phyloP scores from a whole-genome alignment of 1,284 basidiomycete genomes.

The Fomitopsis palustris region DNA sequence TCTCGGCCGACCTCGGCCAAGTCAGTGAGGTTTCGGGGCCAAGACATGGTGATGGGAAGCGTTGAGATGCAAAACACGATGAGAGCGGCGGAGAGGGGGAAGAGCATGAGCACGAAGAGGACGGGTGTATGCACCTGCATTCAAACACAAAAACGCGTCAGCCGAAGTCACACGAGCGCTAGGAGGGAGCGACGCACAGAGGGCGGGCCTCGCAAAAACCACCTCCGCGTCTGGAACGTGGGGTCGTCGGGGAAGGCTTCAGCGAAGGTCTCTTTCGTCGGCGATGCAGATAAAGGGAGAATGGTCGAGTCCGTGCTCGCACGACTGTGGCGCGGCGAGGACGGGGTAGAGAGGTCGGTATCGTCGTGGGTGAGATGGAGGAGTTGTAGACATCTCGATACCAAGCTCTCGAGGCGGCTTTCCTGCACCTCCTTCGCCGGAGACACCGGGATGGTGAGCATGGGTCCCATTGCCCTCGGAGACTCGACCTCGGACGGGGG shows the following conservation, averaged over 20 bases:
- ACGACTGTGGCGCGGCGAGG: conserved; percentile 41
- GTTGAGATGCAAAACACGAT: conserved; percentile 50
- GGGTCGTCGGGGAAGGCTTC: conserved; percentile 42
- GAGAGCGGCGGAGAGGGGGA: conserved; percentile 58
- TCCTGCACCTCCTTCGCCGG: conserved; percentile 1
- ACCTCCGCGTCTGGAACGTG: conserved; percentile 24
- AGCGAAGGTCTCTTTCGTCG: conserved; percentile 48
- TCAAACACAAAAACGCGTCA: conserved; percentile 12
- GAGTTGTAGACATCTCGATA: conserved; percentile 48
- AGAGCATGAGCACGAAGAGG: conserved; percentile 60
- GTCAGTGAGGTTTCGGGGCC: conserved; percentile 73
- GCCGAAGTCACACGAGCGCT: conserved; percentile 19
- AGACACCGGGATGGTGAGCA: conserved; percentile 15
- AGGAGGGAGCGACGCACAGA: conserved; percentile 39
- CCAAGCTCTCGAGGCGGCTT: conserved; percentile 31
- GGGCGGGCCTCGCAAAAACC: conserved; percentile 40
- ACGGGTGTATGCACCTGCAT: conserved; percentile 59
- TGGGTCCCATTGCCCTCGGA: conserved; percentile 14
- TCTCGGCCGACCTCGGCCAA: conserved; percentile 71
- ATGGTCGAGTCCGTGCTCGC: conserved; percentile 51
- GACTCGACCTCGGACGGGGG: conserved; percentile 17
- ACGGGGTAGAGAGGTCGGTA: conserved; percentile 28
- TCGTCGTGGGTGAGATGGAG: conserved; percentile 35
- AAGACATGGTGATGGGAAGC: conserved; percentile 69
- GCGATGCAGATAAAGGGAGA: conserved; percentile 68